Base-by-base conservation (phyloP, 2,329 filamentous ascomycete genomes). In the Chlorencoelia australis region DNA sequence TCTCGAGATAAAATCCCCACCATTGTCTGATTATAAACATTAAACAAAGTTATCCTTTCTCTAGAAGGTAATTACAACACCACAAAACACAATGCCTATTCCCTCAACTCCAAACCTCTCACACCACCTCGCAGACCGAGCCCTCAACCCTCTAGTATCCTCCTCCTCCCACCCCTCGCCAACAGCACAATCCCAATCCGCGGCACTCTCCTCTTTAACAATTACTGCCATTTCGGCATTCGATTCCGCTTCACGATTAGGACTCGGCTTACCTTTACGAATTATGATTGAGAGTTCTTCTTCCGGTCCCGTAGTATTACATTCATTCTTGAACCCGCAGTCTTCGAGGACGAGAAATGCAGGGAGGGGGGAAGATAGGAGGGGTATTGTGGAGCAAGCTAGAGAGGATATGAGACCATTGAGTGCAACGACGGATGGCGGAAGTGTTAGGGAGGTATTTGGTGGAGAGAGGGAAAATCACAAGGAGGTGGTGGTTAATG, bases 61-160 rank as follows among this genome's bases (percentile, higher is more conserved):
- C n/a, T n/a, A n/a, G n/a, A n/a, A 18, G 16, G 20, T 17, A 32
- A 30, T 10, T 33, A 20, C 17, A 37, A 13, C 7, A 42, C 39
- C 33, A 31, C 37, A 22, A 31, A 28, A 3, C 17, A 18, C 9
- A 22, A 40, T 22, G 18, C 14, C 22, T 20, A 33, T 20, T 4
- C 24, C 18, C 20, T 31, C 40, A 11, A 37, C 17, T 22, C 30
- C 41, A 16, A 40, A 43, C n/a, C 43, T 52, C n/a, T 40, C 44
- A 22, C 40, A 49, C 20, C 45, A 54, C 37, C 66, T 78, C 41
- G 65, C 69, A 46, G 73, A 77, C 62, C 59, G 65, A 41, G 59
- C 67, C 41, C 65, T 73, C 45, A 72, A 69, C 4, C 71, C 73
- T 20, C 65, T 79, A 45, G 65, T 78, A 51, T 65, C 68, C 39